Conservation (phyloP, 2,329 filamentous ascomycete genomes). For the Alternaria sp. region DNA sequence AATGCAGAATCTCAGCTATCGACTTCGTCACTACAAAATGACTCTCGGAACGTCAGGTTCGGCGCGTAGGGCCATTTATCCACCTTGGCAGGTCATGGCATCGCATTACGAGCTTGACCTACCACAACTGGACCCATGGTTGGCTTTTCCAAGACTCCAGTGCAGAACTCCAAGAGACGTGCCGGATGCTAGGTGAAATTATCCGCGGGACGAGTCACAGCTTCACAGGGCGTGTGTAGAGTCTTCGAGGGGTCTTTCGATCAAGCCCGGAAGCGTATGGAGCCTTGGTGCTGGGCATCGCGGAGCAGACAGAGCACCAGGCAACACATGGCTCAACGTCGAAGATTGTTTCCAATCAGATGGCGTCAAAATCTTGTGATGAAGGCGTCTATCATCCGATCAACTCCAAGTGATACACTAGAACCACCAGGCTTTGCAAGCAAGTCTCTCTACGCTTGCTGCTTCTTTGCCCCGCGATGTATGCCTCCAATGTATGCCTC, state of each 20-base stretch:
- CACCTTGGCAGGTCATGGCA: constrained; percentile 27
- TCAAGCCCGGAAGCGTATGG: constrained; percentile 2
- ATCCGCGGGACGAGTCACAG: constrained; percentile 26
- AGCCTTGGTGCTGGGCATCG: constrained; percentile 10
- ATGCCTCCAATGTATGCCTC: background rate
- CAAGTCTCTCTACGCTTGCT: background rate
- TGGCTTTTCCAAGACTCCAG: background rate
- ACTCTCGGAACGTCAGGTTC: constrained; percentile 2
- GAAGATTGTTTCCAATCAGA: background rate
- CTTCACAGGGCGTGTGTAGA: background rate
- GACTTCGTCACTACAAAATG: background rate
- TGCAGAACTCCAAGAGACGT: constrained; percentile 1
- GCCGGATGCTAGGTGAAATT: constrained; percentile 18
- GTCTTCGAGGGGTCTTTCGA: background rate
- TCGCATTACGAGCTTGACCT: constrained; percentile 13
- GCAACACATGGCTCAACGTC: background rate
- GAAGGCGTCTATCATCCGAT: background rate
- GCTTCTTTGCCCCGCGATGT: background rate
- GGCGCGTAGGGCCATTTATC: constrained; percentile 27
- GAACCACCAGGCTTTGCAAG: background rate
- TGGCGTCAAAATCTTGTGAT: background rate
- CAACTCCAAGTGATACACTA: background rate
- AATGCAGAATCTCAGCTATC: background rate
- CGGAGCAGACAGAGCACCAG: background rate
- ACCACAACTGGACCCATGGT: constrained; percentile 7